A percentile compares a stretch with the other conserved stretches of the same genome.
These are phyloP conservation scores for Komagataella pseudopastoris DNA, from an alignment of 805 yeast genomes.

Conservation along the genomic window DNA sequence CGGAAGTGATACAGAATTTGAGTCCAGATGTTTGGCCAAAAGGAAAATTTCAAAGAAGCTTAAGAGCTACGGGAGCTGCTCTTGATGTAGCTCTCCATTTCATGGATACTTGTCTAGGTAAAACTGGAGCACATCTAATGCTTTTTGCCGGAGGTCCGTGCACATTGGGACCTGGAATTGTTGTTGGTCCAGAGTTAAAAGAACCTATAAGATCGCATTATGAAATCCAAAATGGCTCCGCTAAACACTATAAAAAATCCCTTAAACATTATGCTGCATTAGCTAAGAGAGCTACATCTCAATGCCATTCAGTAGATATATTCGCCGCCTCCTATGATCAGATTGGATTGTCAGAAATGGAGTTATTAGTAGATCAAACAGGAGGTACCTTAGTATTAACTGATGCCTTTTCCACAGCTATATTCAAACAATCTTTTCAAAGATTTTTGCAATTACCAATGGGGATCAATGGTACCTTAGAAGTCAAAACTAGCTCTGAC, in stretches of 20 bases:
- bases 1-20: constrained; percentile 33
- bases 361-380: constrained; percentile 36
- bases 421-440: constrained; percentile 51
- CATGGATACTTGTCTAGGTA: constrained; percentile 23
- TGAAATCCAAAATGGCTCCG: constrained; percentile 35
- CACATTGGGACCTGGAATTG: constrained; percentile 51
- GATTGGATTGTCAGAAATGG: constrained; percentile 57
- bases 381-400: constrained; percentile 53
- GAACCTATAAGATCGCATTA: constrained; percentile 58
- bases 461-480: constrained; percentile 50
- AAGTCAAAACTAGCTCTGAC: constrained; percentile 35
- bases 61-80: constrained; percentile 49
- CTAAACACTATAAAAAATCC: constrained; percentile 28
- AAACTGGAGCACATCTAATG: constrained; percentile 40
- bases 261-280: constrained; percentile 32
- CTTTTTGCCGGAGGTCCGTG: constrained; percentile 52
- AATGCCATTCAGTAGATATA: constrained; percentile 42
- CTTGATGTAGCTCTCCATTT: constrained; percentile 30
- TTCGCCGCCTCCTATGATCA: constrained; percentile 61
- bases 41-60: constrained; percentile 28
- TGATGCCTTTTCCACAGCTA: constrained; percentile 54
- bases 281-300: constrained; percentile 30
- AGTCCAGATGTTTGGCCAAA: constrained; percentile 35
- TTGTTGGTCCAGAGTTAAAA: constrained; percentile 40
- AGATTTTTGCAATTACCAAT: constrained; percentile 28